Evolutionary conservation across 2,329 filamentous ascomycete genomes (phyloP).

Genomic region (Calycina marina): DNA sequence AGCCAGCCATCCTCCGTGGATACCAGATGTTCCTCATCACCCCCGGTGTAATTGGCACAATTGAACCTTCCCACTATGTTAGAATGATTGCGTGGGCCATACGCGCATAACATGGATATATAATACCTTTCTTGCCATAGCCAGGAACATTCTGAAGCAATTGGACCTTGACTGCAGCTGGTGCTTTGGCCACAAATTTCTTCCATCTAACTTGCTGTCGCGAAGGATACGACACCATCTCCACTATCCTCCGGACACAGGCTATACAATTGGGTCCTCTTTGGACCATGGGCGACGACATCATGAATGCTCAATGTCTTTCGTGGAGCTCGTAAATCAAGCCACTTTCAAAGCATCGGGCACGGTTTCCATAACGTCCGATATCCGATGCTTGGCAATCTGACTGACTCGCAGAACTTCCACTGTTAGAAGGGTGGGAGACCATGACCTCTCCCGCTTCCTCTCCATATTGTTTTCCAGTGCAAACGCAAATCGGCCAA

Average conservation of each 20-base stretch:
- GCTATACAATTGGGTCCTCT: conserved; percentile 18
- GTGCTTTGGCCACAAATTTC: conserved; percentile 29
- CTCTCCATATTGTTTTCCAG: too few relatives aligned
- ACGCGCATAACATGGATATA: background rate
- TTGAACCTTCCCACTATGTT: conserved; percentile 27
- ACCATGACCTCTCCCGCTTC: too few relatives aligned
- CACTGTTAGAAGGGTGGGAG: too few relatives aligned
- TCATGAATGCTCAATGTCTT: conserved; percentile 9
- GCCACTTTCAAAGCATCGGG: too few relatives aligned
- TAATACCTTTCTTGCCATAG: conserved; percentile 32
- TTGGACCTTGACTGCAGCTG: conserved; percentile 31
- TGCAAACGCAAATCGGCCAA: too few relatives aligned
- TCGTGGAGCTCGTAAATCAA: too few relatives aligned
- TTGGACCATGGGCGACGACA: conserved; percentile 17
- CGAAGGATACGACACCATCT: conserved; percentile 8
- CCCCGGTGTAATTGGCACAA: conserved; percentile 35
- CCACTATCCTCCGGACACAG: conserved; percentile 15
- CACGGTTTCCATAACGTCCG: too few relatives aligned
- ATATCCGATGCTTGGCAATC: too few relatives aligned
- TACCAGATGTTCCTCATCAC: conserved; percentile 41
- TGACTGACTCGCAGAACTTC: too few relatives aligned
- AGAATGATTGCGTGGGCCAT: conserved; percentile 5
- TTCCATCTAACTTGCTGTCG: conserved; percentile 27
- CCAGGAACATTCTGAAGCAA: conserved; percentile 34
- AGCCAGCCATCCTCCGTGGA: conserved; percentile 34